Percentiles rank a stretch among this genome's conserved stretches.
phyloP scores from a whole-genome alignment of 345 rosid species.

The Populus euphratica region DNA sequence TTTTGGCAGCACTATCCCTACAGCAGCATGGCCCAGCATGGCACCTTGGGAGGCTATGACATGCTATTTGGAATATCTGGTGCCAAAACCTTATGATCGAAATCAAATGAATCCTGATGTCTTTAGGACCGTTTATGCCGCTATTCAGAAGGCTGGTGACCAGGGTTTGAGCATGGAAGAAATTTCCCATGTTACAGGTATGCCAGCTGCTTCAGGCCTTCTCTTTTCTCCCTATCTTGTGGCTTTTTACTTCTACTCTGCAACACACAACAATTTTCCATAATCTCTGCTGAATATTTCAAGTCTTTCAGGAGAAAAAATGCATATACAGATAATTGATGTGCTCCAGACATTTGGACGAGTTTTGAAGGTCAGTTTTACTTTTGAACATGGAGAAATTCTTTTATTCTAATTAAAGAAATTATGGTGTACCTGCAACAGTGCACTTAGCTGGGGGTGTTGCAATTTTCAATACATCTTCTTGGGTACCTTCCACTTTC shows the following conservation, averaged over 20 bases:
- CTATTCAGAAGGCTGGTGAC: slow-evolving; percentile 88
- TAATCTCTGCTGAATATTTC: slow-evolving; percentile 22
- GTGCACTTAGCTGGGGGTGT: not conserved
- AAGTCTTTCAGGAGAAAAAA: slow-evolving; percentile 45
- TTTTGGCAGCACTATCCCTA: slow-evolving; percentile 31
- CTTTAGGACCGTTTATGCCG: slow-evolving; percentile 49
- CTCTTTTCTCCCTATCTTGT: not conserved
- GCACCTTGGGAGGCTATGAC: slow-evolving; percentile 82
- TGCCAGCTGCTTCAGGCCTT: slow-evolving; percentile 30
- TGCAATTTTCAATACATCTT: not conserved
- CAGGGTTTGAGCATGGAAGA: slow-evolving; percentile 78
- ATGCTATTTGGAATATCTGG: slow-evolving; percentile 44
- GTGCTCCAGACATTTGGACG: slow-evolving; percentile 78
- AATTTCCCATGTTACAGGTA: slow-evolving; percentile 42
- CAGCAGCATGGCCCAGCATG: slow-evolving; percentile 35
- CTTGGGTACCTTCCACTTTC: not conserved
- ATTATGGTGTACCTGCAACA: not conserved
- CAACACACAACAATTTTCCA: not conserved
- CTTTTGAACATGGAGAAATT: slow-evolving; percentile 1
- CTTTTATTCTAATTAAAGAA: not conserved
- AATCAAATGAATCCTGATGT: slow-evolving; percentile 37
- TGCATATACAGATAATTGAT: slow-evolving; percentile 45
- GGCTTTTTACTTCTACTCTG: slow-evolving; percentile 1
- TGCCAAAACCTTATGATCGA: slow-evolving; percentile 34
- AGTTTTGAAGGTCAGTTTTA: slow-evolving; percentile 70